Base-by-base conservation (phyloP, 176 grass and related monocot species). In the Themeda triandra region DNA sequence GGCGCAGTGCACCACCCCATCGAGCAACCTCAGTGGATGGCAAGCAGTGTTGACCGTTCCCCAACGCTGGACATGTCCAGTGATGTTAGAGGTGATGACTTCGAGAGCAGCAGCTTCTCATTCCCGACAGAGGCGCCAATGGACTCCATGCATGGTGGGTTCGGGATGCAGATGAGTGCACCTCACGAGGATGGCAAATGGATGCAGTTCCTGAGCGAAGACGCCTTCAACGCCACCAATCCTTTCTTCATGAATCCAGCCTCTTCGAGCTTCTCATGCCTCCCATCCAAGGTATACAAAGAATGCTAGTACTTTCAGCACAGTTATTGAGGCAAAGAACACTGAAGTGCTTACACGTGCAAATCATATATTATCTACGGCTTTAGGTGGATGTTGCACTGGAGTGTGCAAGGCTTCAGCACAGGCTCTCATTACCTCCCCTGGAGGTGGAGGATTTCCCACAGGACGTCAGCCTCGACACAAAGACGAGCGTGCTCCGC, bases 381-480 rank as follows among this genome's bases (percentile, higher is more conserved):
- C 9, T 25, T 25, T 62, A 62, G 97, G 91, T 99, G 24, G 91
- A 99, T 63, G 92, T 96, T 30, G 93, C 93, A 60, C 82, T 96
- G 79, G 91, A 96, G 59, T 96, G 97, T 84, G 90, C 89, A 78
- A 92, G 97, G 91, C 79, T 99, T 79, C 93, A 99, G 66, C 91
- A 96, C 36, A 94, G 93, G 86, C 84, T 99, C 58, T 73, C 92
- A 32, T 82, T 99, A 75, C 97, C 97, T 54, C 90, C 90, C 5
- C 78, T 96, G 78, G 90, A 90, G 67, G 90, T 87, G 35, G 93
- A 96, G 56, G 93, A 99, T 41, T 99, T 99, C 46, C 91, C 89
- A 0, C 89, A 78, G 3, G 37, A 90, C 19, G 75, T 85, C 33
- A 75, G 92, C 66, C 76, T 80, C 1, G 77, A 96, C 40, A 69